Percentiles rank a stretch among this genome's conserved stretches.
Conservation (phyloP, 345 rosid genomes). For the Rhodamnia argentea region DNA sequence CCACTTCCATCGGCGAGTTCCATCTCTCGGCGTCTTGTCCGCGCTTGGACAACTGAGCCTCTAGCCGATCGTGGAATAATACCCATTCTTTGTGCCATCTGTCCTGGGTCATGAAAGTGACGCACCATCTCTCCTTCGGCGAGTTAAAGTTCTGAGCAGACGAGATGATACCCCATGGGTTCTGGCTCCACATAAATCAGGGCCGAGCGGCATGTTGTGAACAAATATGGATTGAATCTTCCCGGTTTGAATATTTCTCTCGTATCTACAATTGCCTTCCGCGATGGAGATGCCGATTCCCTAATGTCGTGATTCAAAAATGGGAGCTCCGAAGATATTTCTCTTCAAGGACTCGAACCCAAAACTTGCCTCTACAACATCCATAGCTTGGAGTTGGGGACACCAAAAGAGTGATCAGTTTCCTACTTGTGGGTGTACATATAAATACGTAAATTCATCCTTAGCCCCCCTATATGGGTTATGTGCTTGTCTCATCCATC, state of each 20-base stretch:
- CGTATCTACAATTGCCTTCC: not conserved
- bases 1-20: not conserved
- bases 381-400: not conserved
- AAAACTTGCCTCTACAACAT: not conserved
- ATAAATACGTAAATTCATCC: no score
- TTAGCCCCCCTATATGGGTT: no score
- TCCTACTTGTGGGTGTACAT: no score
- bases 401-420: no score
- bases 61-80: not conserved
- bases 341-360: not conserved
- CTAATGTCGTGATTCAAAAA: not conserved
- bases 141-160: not conserved
- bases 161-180: not conserved
- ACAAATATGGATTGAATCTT: not conserved
- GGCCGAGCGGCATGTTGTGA: not conserved
- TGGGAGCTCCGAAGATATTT: not conserved
- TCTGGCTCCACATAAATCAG: not conserved
- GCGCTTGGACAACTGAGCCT: not conserved
- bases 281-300: not conserved
- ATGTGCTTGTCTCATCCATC: no score
- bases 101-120: not conserved
- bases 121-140: not conserved
- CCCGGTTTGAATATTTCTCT: not conserved
- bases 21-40: not conserved
- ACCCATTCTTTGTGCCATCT: not conserved